These are phyloP conservation scores for Cryphonectria radicalis DNA, from an alignment of 2,329 filamentous ascomycete species.

Conservation along the genomic window DNA sequence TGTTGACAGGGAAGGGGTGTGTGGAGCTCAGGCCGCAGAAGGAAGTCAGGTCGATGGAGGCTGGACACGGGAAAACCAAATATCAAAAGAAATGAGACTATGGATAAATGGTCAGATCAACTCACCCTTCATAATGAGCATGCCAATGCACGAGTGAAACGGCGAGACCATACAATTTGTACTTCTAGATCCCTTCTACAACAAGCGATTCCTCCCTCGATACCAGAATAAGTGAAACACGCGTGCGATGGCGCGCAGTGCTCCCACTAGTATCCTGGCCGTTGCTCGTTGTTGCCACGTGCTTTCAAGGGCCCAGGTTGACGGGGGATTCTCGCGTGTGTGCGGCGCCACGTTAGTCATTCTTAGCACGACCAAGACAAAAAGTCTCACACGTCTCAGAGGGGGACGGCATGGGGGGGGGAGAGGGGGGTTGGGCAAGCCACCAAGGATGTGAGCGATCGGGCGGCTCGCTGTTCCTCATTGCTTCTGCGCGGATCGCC, in stretches of 20 bases:
- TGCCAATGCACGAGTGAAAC: background rate
- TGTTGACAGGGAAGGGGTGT: background rate
- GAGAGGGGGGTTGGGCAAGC: background rate
- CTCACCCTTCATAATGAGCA: background rate
- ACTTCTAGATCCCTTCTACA: slow-evolving; percentile 9
- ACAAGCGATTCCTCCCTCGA: slow-evolving; percentile 4
- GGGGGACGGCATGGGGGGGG: background rate
- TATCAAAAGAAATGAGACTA: background rate
- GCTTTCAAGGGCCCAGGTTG: slow-evolving; percentile 4
- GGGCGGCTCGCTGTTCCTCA: background rate
- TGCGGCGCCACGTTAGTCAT: slow-evolving; percentile 9
- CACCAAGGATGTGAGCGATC: background rate
- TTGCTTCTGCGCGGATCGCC: slow-evolving; percentile 2
- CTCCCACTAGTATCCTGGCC: background rate
- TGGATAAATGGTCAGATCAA: background rate
- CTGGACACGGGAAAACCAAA: background rate
- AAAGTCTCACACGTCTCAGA: background rate
- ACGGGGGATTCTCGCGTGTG: slow-evolving; percentile 6
- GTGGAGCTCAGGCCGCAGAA: background rate
- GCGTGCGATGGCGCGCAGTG: slow-evolving; percentile 7
- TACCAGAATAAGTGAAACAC: background rate
- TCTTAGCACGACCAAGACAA: background rate
- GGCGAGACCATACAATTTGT: background rate
- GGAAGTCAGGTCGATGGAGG: background rate
- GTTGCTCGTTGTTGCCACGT: slow-evolving; percentile 11